Conservation (phyloP, 2,329 filamentous ascomycete species). For the Diaporthe batatas region DNA sequence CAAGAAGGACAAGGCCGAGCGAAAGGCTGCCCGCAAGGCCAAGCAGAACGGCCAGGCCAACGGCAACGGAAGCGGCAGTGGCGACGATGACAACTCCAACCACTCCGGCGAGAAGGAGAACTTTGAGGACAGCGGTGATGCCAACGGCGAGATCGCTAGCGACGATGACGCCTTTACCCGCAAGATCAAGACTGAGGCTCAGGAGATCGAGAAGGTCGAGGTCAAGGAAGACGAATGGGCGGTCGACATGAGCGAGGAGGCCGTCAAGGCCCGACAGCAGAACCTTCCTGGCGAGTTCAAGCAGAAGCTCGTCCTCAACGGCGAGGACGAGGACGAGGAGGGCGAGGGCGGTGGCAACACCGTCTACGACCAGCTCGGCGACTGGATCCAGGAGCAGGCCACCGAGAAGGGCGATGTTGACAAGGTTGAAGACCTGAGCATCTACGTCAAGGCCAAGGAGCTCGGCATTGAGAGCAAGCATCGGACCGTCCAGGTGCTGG, state of each 20-base stretch:
- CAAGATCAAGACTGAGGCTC: constrained; percentile 76
- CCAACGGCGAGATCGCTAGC: constrained; percentile 78
- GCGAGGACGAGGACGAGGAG: constrained; percentile 83
- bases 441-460: constrained; percentile 97
- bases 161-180: constrained; percentile 86
- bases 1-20: constrained; percentile 95
- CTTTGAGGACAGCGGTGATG: constrained; percentile 63
- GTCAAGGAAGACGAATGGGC: constrained; percentile 92
- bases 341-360: constrained; percentile 81
- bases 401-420: constrained; percentile 79
- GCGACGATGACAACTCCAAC: constrained; percentile 70
- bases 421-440: constrained; percentile 87
- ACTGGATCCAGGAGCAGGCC: constrained; percentile 86
- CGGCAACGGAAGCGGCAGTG: constrained; percentile 67
- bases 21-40: constrained; percentile 91
- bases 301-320: constrained; percentile 85
- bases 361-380: constrained; percentile 90
- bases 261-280: constrained; percentile 93
- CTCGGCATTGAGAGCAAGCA: constrained; percentile 95
- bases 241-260: constrained; percentile 95
- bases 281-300: constrained; percentile 96
- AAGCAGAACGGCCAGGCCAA: constrained; percentile 79
- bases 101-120: constrained; percentile 61
- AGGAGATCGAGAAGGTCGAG: constrained; percentile 63
- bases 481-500: constrained; percentile 90